Evolutionary conservation across 73 alveolate species (phyloP).

Genomic region (Tetrahymena borealis): DNA sequence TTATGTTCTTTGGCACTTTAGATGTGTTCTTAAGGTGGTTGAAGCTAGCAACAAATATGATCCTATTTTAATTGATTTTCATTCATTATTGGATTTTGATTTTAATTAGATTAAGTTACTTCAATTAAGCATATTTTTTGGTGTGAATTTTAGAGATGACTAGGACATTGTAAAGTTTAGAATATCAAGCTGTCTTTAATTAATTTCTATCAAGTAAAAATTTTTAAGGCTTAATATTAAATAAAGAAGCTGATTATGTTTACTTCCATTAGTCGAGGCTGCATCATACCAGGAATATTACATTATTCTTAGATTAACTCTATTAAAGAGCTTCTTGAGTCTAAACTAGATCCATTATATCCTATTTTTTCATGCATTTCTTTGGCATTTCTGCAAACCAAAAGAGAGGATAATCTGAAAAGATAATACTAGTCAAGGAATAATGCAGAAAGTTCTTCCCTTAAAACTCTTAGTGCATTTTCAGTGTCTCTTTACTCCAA

Average conservation of each 20-base stretch:
- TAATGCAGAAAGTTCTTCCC: background rate
- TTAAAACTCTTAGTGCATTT: background rate
- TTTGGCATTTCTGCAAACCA: background rate
- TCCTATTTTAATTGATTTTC: background rate
- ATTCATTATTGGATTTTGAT: background rate
- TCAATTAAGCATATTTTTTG: background rate
- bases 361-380: background rate
- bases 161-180: background rate
- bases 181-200: background rate
- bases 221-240: background rate
- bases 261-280: background rate
- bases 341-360: background rate
- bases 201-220: background rate
- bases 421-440: background rate
- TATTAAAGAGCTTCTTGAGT: background rate
- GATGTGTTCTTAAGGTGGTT: background rate
- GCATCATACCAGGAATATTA: background rate
- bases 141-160: background rate
- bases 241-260: background rate
- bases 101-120: background rate
- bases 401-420: background rate
- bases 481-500: background rate
- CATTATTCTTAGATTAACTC: background rate
- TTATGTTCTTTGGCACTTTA: background rate
- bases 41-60: background rate